phyloP scores from a whole-genome alignment of 176 grass and related monocot species.

The Oryza meridionalis region DNA sequence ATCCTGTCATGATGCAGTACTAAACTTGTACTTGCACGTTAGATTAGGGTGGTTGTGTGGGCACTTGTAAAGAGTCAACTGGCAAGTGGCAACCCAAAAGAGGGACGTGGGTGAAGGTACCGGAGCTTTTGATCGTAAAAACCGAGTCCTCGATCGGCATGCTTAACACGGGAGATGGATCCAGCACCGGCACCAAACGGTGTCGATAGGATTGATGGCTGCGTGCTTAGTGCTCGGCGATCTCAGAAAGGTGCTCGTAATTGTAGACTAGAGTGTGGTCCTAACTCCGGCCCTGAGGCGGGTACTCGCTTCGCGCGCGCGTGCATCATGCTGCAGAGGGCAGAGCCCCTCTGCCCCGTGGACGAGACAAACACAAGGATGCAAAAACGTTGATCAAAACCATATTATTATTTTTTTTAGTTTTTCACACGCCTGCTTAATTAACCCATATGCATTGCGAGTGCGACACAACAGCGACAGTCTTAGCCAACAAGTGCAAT shows the following conservation, averaged over 20 bases:
- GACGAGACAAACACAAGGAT: constrained; percentile 2
- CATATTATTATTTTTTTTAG: background rate
- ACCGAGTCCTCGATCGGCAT: background rate
- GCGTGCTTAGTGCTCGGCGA: background rate
- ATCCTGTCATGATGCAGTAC: background rate
- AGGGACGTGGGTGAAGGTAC: background rate
- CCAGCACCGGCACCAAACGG: constrained; percentile 6
- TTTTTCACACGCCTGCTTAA: background rate
- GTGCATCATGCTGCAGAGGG: background rate
- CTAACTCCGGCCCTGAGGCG: background rate
- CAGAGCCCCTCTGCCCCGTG: background rate
- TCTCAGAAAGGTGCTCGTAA: background rate
- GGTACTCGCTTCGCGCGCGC: background rate
- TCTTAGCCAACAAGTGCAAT: background rate
- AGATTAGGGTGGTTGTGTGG: background rate
- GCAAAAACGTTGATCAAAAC: constrained; percentile 1
- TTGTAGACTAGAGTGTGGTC: background rate
- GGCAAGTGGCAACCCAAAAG: background rate
- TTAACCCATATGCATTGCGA: background rate
- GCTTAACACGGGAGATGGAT: background rate
- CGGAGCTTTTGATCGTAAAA: background rate
- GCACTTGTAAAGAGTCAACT: background rate
- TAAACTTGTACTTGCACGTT: background rate
- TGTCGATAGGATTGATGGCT: background rate
- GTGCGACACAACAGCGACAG: background rate